Conservation (phyloP, 1,284 basidiomycete species). For the Takashimella koratensis region DNA sequence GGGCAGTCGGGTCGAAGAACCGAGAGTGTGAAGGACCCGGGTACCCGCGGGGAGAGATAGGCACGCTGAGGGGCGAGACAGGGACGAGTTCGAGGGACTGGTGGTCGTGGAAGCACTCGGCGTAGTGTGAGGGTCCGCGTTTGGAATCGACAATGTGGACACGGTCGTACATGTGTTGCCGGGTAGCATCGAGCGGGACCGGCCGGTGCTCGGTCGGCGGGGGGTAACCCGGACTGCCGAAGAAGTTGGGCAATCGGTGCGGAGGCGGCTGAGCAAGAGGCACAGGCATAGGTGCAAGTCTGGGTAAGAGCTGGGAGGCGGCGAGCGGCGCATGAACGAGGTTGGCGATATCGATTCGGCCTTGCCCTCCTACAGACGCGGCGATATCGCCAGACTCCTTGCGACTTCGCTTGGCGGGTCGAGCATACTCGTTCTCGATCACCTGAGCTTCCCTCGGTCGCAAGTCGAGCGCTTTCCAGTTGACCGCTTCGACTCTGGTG, state of each 20-base stretch:
- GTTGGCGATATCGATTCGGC: neutral
- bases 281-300: neutral
- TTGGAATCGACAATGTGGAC: neutral
- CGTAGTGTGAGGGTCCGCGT: neutral
- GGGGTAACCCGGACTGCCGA: neutral
- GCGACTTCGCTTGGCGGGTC: slow-evolving; percentile 13
- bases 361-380: neutral
- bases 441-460: slow-evolving; percentile 5
- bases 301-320: neutral
- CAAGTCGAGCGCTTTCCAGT: slow-evolving; percentile 16
- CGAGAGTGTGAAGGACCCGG: neutral
- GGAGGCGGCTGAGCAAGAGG: neutral
- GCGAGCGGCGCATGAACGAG: neutral
- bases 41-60: neutral
- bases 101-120: neutral
- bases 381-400: slow-evolving; percentile 3
- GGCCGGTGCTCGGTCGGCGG: neutral
- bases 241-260: neutral
- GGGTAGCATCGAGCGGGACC: neutral
- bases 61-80: neutral
- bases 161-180: neutral
- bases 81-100: neutral
- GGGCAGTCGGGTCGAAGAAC: neutral
- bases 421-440: slow-evolving; percentile 18
- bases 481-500: slow-evolving; percentile 1